A percentile compares a stretch with the other conserved stretches of the same genome.
Conservation (phyloP, 345 rosid species). For the Acer negundo region DNA sequence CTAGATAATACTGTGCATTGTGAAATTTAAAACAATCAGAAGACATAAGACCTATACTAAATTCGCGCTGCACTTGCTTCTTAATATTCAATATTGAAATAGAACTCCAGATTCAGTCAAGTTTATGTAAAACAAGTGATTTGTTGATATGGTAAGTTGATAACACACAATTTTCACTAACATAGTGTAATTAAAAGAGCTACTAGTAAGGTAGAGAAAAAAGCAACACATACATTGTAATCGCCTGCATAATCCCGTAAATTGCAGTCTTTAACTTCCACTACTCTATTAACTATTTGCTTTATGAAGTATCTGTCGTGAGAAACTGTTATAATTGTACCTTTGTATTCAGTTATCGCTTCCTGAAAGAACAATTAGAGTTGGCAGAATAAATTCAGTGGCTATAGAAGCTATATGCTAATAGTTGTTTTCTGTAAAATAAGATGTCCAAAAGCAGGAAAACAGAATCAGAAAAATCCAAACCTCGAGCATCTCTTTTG, state of each 20-base stretch:
- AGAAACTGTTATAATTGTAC: conserved; percentile 85
- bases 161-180: too few species aligned
- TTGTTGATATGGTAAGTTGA: too few species aligned
- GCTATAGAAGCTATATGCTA: background rate
- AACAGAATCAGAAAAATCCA: conserved; percentile 1
- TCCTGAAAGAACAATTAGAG: conserved; percentile 52
- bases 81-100: background rate
- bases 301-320: conserved; percentile 91
- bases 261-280: conserved; percentile 68
- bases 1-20: conserved; percentile 73
- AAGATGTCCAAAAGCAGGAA: background rate
- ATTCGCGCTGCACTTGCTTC: background rate
- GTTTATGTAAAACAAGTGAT: background rate
- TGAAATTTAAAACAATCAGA: conserved; percentile 6
- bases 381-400: background rate
- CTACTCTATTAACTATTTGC: conserved; percentile 95
- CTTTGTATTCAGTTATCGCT: conserved; percentile 82
- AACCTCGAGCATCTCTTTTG: conserved; percentile 99
- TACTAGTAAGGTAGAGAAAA: too few species aligned
- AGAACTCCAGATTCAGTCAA: background rate
- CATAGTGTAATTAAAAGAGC: background rate
- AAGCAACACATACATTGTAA: conserved; percentile 59
- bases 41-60: background rate
- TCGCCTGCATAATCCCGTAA: conserved; percentile 85
- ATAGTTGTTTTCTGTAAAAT: too few species aligned